Evolutionary conservation across 2,329 filamentous ascomycete species (phyloP).

Genomic region (Penicillium frequentans): DNA sequence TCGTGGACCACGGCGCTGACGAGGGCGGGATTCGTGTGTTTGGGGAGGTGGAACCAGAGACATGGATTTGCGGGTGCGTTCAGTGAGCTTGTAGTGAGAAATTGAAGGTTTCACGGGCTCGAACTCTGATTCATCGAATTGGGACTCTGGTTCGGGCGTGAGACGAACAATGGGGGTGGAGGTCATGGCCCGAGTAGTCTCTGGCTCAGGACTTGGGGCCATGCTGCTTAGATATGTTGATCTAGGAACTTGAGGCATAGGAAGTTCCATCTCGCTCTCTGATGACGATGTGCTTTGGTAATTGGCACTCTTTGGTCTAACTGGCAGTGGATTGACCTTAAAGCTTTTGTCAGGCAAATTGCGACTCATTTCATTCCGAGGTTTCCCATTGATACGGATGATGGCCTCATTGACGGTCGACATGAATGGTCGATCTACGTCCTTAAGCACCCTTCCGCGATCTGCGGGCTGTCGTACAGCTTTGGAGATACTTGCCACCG

Average conservation of each 20-base stretch:
- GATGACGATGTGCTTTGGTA: not conserved
- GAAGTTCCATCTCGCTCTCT: not conserved
- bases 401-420: constrained; percentile 36
- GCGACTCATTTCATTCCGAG: not conserved
- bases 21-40: constrained; percentile 21
- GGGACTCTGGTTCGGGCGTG: constrained; percentile 5
- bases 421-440: constrained; percentile 34
- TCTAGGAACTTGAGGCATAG: not conserved
- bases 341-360: not conserved
- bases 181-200: constrained; percentile 3
- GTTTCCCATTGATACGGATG: constrained; percentile 28
- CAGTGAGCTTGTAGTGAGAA: constrained; percentile 56
- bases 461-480: constrained; percentile 31
- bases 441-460: constrained; percentile 17
- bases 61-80: constrained; percentile 82
- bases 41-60: constrained; percentile 53
- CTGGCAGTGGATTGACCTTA: not conserved
- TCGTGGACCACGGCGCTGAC: constrained; percentile 27
- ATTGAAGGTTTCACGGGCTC: constrained; percentile 23
- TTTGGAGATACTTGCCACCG: constrained; percentile 39
- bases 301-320: not conserved
- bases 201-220: not conserved
- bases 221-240: not conserved
- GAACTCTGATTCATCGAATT: not conserved
- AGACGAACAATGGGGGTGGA: constrained; percentile 14